Evolutionary conservation across 1,139 yeast genomes (phyloP).

Genomic region (Geotrichum australiense): DNA sequence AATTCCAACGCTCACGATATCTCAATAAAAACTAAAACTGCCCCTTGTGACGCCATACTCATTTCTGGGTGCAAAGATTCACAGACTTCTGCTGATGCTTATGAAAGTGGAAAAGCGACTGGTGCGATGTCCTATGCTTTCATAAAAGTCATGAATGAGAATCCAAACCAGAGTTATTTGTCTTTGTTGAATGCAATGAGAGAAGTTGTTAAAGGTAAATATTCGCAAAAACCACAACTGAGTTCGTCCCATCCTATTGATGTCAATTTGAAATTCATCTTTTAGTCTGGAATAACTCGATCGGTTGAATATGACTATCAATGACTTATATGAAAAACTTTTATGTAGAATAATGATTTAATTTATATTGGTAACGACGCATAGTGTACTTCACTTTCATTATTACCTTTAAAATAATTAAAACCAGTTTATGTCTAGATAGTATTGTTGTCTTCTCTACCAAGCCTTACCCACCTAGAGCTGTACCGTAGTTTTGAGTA

Average conservation of each 20-base stretch:
- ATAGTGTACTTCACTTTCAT: too few relatives aligned
- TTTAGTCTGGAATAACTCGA: too few relatives aligned
- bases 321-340: too few relatives aligned
- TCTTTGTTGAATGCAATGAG: constrained; percentile 78
- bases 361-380: too few relatives aligned
- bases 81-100: constrained; percentile 74
- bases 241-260: constrained; percentile 82
- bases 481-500: too few relatives aligned
- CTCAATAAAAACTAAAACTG: constrained; percentile 53
- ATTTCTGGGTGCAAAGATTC: constrained; percentile 88
- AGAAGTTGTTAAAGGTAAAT: constrained; percentile 55
- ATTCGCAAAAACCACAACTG: constrained; percentile 84
- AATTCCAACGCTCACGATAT: constrained; percentile 37
- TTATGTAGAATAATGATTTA: too few relatives aligned
- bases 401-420: too few relatives aligned
- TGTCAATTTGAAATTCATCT: constrained; percentile 57
- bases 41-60: constrained; percentile 83
- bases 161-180: constrained; percentile 69
- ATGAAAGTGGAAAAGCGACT: constrained; percentile 67
- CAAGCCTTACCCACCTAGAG: too few relatives aligned
- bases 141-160: constrained; percentile 56
- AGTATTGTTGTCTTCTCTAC: too few relatives aligned
- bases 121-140: constrained; percentile 97
- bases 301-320: too few relatives aligned
- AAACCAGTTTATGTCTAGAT: too few relatives aligned